phyloP scores from a whole-genome alignment of 169 alveolate genomes.

The Eimeria falciformis region DNA sequence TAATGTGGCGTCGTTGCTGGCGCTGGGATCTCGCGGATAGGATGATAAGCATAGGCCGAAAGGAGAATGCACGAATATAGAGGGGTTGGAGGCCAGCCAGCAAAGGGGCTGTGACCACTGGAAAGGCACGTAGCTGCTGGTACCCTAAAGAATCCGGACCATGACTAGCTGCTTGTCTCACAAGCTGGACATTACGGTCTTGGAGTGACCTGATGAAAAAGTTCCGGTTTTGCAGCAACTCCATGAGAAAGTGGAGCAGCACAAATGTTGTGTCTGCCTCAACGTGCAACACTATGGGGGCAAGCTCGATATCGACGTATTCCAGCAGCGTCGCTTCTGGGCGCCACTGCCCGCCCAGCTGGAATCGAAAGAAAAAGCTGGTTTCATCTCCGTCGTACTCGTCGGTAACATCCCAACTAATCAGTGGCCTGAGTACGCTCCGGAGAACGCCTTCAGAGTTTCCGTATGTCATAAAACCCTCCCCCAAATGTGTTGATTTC shows the following conservation, averaged over 20 bases:
- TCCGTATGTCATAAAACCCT: background rate
- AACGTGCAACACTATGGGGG: conserved; percentile 69
- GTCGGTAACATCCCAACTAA: conserved; percentile 33
- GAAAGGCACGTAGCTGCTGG: conserved; percentile 70
- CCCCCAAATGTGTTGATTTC: background rate
- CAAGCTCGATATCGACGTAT: conserved; percentile 66
- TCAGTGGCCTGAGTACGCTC: background rate
- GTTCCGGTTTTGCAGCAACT: conserved; percentile 59
- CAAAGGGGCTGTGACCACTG: conserved; percentile 37
- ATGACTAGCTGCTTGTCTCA: conserved; percentile 70
- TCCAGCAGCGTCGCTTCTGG: conserved; percentile 68
- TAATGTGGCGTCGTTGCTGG: conserved; percentile 13
- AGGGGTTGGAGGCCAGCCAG: conserved; percentile 39
- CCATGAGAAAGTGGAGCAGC: conserved; percentile 68
- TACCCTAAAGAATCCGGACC: conserved; percentile 40
- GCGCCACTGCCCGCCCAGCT: conserved; percentile 71
- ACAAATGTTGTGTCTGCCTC: conserved; percentile 76
- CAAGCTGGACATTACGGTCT: conserved; percentile 44
- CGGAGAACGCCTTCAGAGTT: conserved; percentile 17
- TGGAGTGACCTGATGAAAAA: conserved; percentile 71
- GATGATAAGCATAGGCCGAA: conserved; percentile 63
- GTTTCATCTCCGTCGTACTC: conserved; percentile 1
- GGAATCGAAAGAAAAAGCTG: conserved; percentile 48
- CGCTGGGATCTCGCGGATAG: conserved; percentile 71
- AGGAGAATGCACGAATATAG: conserved; percentile 68